Conservation (phyloP, 257 asterid genomes). For the Craterostigma plantagineum region DNA sequence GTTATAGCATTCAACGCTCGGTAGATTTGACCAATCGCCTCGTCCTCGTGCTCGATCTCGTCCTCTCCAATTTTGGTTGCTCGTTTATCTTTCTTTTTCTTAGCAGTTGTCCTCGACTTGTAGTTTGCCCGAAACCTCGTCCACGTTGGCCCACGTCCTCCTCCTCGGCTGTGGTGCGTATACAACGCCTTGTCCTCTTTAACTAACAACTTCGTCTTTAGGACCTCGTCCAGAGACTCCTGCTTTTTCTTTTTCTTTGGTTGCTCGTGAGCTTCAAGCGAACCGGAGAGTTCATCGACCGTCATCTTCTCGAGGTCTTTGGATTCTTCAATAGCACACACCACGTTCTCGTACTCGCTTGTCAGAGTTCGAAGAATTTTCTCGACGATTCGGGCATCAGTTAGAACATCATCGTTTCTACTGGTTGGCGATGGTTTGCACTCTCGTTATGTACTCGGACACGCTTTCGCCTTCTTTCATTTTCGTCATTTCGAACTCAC, state of each 20-base stretch:
- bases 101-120: neutral
- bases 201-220: neutral
- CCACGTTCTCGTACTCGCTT: neutral
- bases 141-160: neutral
- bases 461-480: neutral
- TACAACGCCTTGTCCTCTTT: neutral
- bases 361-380: slow-evolving; percentile 1
- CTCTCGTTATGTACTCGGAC: neutral
- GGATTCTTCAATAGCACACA: slow-evolving; percentile 1
- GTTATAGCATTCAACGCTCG: too few relatives aligned
- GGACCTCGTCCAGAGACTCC: neutral
- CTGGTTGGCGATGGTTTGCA: neutral
- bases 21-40: too few relatives aligned
- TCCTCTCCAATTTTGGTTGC: neutral
- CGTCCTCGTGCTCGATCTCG: neutral
- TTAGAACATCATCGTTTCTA: neutral
- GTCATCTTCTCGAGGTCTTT: neutral
- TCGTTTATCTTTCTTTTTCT: neutral
- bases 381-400: neutral
- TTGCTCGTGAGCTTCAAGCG: slow-evolving; percentile 1
- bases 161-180: too few relatives aligned
- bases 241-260: neutral
- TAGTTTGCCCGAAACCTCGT: neutral
- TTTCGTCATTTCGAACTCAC: neutral
- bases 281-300: neutral